Conservation (phyloP, 495 filamentous ascomycete species). For the Ascobolus immersus region DNA sequence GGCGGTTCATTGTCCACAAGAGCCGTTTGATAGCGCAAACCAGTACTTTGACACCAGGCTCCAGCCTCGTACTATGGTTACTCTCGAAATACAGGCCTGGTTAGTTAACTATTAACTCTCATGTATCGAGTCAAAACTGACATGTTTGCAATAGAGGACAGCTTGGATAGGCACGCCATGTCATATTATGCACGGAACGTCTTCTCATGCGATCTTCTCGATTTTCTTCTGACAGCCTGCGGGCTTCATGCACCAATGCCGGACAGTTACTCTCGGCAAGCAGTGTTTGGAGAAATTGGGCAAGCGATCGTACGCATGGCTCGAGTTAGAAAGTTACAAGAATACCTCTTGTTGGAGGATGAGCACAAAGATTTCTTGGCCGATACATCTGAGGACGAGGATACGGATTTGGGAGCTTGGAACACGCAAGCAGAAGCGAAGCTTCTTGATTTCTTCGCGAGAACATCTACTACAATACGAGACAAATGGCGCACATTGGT, state of each 20-base stretch:
- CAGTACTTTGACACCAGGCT: constrained; percentile 34
- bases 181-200: constrained; percentile 16
- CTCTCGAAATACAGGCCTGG: constrained; percentile 55
- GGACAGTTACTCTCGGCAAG: constrained; percentile 4
- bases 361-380: too few species aligned
- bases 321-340: constrained; percentile 12
- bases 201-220: constrained; percentile 18
- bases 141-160: too few species aligned
- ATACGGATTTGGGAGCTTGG: too few species aligned
- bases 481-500: too few species aligned
- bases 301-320: constrained; percentile 19
- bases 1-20: constrained; percentile 35
- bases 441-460: too few species aligned
- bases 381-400: too few species aligned
- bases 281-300: constrained; percentile 12
- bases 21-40: constrained; percentile 37
- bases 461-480: too few species aligned
- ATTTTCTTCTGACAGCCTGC: constrained; percentile 23
- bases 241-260: constrained; percentile 6
- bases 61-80: constrained; percentile 52
- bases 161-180: constrained; percentile 15
- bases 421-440: too few species aligned
- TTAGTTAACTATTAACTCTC: constrained; percentile 24
- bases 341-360: constrained; percentile 17
- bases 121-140: constrained; percentile 20